phyloP scores from a whole-genome alignment of 179 eudicot species.

The Sideroxylon spinosum region DNA sequence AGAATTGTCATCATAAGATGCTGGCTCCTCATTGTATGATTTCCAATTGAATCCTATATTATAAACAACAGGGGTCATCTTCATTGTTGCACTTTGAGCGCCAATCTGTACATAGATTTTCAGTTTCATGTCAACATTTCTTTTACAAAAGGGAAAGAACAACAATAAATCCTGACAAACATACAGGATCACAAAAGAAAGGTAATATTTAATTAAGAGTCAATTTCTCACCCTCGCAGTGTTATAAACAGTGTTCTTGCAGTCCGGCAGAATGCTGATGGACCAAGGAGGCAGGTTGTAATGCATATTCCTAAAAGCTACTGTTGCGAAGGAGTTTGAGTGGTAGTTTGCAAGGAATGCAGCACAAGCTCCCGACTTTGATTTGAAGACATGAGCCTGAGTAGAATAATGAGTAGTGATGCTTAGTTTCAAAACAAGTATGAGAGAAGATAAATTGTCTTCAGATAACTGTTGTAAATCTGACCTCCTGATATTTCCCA shows the following conservation, averaged over 20 bases:
- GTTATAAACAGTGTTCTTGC: conserved; percentile 66
- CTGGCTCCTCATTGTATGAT: conserved; percentile 73
- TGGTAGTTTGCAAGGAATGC: conserved; percentile 74
- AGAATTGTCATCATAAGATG: conserved; percentile 51
- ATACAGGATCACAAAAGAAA: not conserved
- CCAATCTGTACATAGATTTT: conserved; percentile 49
- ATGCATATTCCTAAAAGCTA: conserved; percentile 46
- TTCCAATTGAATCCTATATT: conserved; percentile 55
- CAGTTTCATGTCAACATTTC: not conserved
- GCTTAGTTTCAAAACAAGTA: not conserved
- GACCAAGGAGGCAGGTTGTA: conserved; percentile 81
- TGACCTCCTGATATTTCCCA: conserved; percentile 74
- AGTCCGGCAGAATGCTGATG: conserved; percentile 74
- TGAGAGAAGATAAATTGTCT: not conserved
- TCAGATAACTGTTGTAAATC: not conserved
- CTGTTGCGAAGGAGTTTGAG: conserved; percentile 46
- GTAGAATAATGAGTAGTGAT: not conserved
- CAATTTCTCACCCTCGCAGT: conserved; percentile 55
- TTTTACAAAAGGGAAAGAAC: not conserved
- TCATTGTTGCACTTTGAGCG: conserved; percentile 81
- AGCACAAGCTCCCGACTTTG: conserved; percentile 58
- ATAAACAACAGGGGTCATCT: conserved; percentile 55
- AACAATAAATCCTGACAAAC: not conserved
- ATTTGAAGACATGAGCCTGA: conserved; percentile 63
- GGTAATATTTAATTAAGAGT: not conserved